Base-by-base conservation (phyloP, 139 green algal species). In the Micractinium sp. region DNA sequence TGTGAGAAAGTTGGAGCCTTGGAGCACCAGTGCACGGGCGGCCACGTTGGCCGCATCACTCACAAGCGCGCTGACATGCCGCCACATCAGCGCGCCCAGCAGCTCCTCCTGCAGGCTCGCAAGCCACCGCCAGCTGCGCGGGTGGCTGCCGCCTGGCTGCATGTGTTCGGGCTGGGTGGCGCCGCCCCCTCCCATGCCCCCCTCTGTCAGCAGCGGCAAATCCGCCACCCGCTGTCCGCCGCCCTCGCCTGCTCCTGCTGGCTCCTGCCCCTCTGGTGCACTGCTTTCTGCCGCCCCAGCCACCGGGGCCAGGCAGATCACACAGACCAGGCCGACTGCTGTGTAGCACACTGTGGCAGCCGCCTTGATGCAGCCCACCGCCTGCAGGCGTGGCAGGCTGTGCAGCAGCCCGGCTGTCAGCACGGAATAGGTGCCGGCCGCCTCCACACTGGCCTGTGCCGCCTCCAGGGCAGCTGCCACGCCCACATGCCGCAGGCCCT, bases 31-130 rank as follows among this genome's bases (percentile, higher is more conserved):
- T 2, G 82, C 61, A 19, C 82, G 81, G 3, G 82, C 53, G 27
- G 86, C 61, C 36, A 91, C 81, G 31, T 88, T 88, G 38, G 53
- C 81, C 16, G 60, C 81, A 74, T 91, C 88, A 0, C 85, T 36
- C 38, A 61, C 66, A 81, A 69, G 63, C 18, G 71, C 33, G n/a
- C 67, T 19, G 38, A 88, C 3, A 61, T 87, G 77, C 0, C 39
- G 77, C 77, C 77, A 82, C 36, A 9, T 38, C 77, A 82, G 77
- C 39, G 77, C 77, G 18, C 36, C 77, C 39, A 20, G 38, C 22
- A 82, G 38, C 77, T 82, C 77, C 25, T 29, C 63, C 12, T 23
- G 63, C 63, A 71, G 63, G 63, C 14, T 23, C 63, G 12, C 63
- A 71, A 71, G 74, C 74, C 74, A 47, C 74, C 27, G 39, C 39